These are phyloP conservation scores for Stentor coeruleus DNA, from an alignment of 73 alveolate species.

Conservation along the genomic window DNA sequence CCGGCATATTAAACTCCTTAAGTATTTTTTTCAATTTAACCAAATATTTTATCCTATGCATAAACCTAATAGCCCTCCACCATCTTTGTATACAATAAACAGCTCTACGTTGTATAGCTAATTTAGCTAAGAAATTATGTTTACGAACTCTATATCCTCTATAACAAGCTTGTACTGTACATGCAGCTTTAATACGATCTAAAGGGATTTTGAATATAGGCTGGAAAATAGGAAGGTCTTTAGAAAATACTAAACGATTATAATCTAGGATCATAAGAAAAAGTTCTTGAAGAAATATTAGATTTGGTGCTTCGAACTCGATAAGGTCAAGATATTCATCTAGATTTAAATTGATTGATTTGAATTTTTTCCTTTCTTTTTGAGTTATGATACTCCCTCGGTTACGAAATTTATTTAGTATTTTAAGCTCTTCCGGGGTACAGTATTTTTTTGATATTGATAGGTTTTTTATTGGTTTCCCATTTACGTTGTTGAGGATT, in stretches of 20 bases:
- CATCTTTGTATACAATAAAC: constrained; percentile 21
- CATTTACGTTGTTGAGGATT: not conserved
- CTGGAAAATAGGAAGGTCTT: constrained; percentile 7
- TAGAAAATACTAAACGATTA: not conserved
- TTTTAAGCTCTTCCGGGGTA: not conserved
- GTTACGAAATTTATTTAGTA: not conserved
- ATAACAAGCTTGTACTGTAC: constrained; percentile 20
- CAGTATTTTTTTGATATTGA: not conserved
- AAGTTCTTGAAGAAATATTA: not conserved
- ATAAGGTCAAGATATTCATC: not conserved
- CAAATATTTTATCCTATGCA: not conserved
- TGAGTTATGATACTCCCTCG: not conserved
- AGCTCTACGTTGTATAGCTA: not conserved
- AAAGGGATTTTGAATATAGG: not conserved
- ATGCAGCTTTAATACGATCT: not conserved
- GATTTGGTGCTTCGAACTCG: not conserved
- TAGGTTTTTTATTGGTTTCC: not conserved
- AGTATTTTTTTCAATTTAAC: not conserved
- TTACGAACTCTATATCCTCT: constrained; percentile 3
- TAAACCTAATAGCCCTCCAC: constrained; percentile 6
- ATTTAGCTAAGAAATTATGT: not conserved
- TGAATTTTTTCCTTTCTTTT: not conserved
- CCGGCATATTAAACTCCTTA: not conserved
- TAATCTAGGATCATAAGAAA: not conserved
- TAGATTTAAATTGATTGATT: not conserved